Conservation (phyloP, 2,329 filamentous ascomycete genomes). For the Clathrospora elynae region DNA sequence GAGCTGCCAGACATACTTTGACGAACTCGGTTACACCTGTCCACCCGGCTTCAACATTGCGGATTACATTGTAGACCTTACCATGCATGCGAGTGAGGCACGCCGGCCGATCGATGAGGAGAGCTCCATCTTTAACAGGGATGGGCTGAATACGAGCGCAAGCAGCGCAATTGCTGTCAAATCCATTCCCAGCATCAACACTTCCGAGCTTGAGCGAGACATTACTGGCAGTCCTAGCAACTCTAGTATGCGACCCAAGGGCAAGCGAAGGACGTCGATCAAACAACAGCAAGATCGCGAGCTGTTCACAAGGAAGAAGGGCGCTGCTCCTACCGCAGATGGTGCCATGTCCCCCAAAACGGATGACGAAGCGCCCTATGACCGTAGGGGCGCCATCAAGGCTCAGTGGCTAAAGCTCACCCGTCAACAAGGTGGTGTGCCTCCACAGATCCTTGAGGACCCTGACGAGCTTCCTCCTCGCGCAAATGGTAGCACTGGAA, state of each 20-base stretch:
- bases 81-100: slow-evolving; percentile 83
- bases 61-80: slow-evolving; percentile 95
- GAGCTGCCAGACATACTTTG: slow-evolving; percentile 90
- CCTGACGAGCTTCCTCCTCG: slow-evolving; percentile 64
- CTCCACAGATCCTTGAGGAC: slow-evolving; percentile 71
- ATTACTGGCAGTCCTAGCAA: slow-evolving; percentile 63
- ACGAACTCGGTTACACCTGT: slow-evolving; percentile 87
- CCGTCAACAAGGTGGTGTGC: slow-evolving; percentile 58
- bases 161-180: slow-evolving; percentile 89
- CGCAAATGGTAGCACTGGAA: slow-evolving; percentile 63
- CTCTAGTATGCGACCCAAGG: slow-evolving; percentile 67
- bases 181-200: slow-evolving; percentile 84
- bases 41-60: slow-evolving; percentile 98
- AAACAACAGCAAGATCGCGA: slow-evolving; percentile 86
- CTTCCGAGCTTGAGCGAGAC: slow-evolving; percentile 70
- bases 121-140: slow-evolving; percentile 63
- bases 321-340: slow-evolving; percentile 56
- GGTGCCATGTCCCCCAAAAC: slow-evolving; percentile 63
- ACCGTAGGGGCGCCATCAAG: slow-evolving; percentile 57
- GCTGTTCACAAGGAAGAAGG: slow-evolving; percentile 83
- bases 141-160: slow-evolving; percentile 72
- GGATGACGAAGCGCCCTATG: slow-evolving; percentile 63
- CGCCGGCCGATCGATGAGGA: slow-evolving; percentile 61
- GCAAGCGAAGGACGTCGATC: slow-evolving; percentile 77
- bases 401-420: slow-evolving; percentile 65